Conservation (phyloP, 768 basidiomycete genomes). For the Phanerodontia chrysosporium region DNA sequence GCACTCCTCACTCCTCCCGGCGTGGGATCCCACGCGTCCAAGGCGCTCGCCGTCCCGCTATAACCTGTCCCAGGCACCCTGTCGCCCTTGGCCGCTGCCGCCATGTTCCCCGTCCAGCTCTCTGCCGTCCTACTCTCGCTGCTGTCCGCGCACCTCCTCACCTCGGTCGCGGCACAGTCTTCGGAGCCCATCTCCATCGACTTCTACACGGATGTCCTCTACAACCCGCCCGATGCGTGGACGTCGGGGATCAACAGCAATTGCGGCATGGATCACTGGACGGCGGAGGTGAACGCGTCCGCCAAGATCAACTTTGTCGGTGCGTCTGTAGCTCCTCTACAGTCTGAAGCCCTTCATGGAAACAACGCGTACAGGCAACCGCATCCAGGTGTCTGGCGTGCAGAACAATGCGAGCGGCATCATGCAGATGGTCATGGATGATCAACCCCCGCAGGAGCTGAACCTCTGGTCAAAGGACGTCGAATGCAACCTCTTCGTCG, state of each 20-base stretch:
- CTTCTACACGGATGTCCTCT: conserved; percentile 6
- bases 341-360: too few relatives aligned
- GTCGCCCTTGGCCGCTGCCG: background rate
- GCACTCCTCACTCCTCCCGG: background rate
- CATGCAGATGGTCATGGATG: conserved; percentile 3
- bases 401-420: conserved; percentile 7
- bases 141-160: background rate
- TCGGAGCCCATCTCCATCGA: background rate
- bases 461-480: conserved; percentile 3
- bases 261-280: conserved; percentile 5
- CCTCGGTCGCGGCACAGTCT: background rate
- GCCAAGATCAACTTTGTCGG: conserved; percentile 2
- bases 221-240: conserved; percentile 2
- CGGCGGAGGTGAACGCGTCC: conserved; percentile 1
- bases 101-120: conserved; percentile 8
- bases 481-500: background rate
- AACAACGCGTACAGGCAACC: too few relatives aligned
- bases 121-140: background rate
- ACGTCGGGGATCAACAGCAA: background rate
- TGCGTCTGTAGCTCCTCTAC: background rate
- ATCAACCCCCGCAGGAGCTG: background rate
- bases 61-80: background rate
- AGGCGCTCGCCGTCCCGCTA: background rate
- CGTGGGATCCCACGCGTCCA: background rate
- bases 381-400: conserved; percentile 5